phyloP scores from a whole-genome alignment of 2,329 filamentous ascomycete genomes.

The Cladosporium cucumerinum region DNA sequence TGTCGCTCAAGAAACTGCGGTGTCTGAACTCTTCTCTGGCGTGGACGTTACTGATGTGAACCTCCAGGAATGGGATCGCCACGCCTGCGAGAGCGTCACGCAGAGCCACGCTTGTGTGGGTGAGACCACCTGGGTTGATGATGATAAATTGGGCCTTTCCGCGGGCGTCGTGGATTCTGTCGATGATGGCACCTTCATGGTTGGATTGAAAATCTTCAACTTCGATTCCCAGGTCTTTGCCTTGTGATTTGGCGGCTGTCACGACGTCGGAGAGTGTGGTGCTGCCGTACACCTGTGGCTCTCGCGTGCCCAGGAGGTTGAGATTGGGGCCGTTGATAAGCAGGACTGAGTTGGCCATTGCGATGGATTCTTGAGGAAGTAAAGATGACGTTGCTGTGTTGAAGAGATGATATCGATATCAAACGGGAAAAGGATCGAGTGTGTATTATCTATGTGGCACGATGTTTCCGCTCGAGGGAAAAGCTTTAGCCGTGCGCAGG shows the following conservation, averaged over 20 bases:
- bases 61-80: slow-evolving; percentile 69
- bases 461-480: not conserved
- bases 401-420: not conserved
- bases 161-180: slow-evolving; percentile 67
- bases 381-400: not conserved
- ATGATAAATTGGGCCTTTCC: slow-evolving; percentile 61
- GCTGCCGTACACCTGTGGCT: slow-evolving; percentile 69
- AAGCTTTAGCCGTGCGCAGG: slow-evolving; percentile 3
- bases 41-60: slow-evolving; percentile 76
- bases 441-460: not conserved
- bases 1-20: slow-evolving; percentile 71
- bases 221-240: slow-evolving; percentile 45
- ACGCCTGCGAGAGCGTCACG: slow-evolving; percentile 71
- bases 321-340: slow-evolving; percentile 81
- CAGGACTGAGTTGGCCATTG: slow-evolving; percentile 52
- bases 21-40: slow-evolving; percentile 65
- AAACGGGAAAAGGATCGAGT: not conserved
- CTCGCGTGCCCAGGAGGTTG: slow-evolving; percentile 72
- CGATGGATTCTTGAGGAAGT: not conserved
- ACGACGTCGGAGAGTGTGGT: slow-evolving; percentile 65
- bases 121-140: slow-evolving; percentile 73
- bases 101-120: slow-evolving; percentile 72
- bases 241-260: slow-evolving; percentile 48
- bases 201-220: slow-evolving; percentile 70
- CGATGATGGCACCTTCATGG: slow-evolving; percentile 70